These are phyloP conservation scores for Camillea tinctor DNA, from an alignment of 2,329 filamentous ascomycete species.

Conservation along the genomic window DNA sequence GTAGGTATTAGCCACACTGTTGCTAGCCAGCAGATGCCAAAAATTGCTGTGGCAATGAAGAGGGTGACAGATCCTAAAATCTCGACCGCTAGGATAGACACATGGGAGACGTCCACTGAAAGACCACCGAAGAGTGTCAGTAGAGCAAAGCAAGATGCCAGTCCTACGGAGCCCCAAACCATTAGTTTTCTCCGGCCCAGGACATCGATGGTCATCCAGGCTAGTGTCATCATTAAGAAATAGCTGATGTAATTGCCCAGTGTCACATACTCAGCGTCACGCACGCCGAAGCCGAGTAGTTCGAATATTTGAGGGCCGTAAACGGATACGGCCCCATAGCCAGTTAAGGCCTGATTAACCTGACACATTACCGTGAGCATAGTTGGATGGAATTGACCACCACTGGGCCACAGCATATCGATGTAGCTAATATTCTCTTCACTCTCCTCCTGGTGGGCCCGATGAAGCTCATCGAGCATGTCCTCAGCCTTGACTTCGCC, in stretches of 20 bases:
- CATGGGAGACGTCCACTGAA: slow-evolving; percentile 38
- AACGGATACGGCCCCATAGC: slow-evolving; percentile 59
- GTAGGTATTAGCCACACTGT: slow-evolving; percentile 61
- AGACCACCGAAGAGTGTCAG: slow-evolving; percentile 51
- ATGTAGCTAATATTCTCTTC: slow-evolving; percentile 48
- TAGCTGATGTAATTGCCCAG: slow-evolving; percentile 62
- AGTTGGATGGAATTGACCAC: slow-evolving; percentile 59
- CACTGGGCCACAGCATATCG: slow-evolving; percentile 56
- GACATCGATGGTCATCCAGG: slow-evolving; percentile 58
- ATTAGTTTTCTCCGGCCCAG: slow-evolving; percentile 54
- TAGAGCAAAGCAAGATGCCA: slow-evolving; percentile 50
- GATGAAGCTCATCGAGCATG: slow-evolving; percentile 48
- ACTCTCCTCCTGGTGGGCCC: slow-evolving; percentile 49
- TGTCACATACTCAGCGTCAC: slow-evolving; percentile 54
- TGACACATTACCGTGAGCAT: slow-evolving; percentile 63
- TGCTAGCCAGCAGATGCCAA: slow-evolving; percentile 59
- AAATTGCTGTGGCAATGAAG: slow-evolving; percentile 58
- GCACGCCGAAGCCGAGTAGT: slow-evolving; percentile 54
- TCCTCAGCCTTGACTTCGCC: slow-evolving; percentile 48
- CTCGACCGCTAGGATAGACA: slow-evolving; percentile 42
- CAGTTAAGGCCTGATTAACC: slow-evolving; percentile 58
- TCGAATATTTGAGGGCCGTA: slow-evolving; percentile 65
- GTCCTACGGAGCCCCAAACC: slow-evolving; percentile 48
- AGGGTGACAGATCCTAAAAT: slow-evolving; percentile 51
- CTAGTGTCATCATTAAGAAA: slow-evolving; percentile 59